Conservation (phyloP, 345 rosid species). For the Eucalyptus regnans region DNA sequence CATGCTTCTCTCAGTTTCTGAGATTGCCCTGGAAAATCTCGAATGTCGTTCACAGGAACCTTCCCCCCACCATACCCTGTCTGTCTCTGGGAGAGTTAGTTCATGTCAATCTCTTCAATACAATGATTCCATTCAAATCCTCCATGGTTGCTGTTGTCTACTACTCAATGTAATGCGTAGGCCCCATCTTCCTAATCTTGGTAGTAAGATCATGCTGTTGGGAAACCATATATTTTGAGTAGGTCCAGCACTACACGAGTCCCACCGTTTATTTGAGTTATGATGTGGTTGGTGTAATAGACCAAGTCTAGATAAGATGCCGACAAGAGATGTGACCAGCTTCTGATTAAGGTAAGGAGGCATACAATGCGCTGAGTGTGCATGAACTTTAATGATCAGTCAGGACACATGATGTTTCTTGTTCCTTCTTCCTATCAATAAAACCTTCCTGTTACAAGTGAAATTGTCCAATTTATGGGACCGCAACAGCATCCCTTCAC, state of each 20-base stretch:
- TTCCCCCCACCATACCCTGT: not conserved
- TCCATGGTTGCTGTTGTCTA: not conserved
- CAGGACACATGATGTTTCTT: not conserved
- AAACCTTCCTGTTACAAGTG: not conserved
- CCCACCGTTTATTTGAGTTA: not conserved
- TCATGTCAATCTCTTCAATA: not conserved
- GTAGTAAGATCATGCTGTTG: not conserved
- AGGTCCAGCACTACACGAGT: not conserved
- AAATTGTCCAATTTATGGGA: not conserved
- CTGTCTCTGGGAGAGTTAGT: not conserved
- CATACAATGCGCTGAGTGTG: not conserved
- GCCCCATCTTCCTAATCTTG: not conserved
- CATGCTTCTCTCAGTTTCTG: conserved; percentile 39
- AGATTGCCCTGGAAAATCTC: conserved; percentile 20
- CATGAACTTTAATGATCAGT: not conserved
- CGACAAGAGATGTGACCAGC: not conserved
- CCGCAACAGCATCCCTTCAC: not conserved
- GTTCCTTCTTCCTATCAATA: not conserved
- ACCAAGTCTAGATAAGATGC: not conserved
- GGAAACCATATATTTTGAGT: not conserved
- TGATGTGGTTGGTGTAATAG: not conserved
- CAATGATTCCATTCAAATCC: not conserved
- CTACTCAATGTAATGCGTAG: not conserved
- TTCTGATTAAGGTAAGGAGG: not conserved
- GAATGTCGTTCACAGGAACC: conserved; percentile 35